Evolutionary conservation across 805 yeast genomes (phyloP).

Genomic region (Candida khao-thaluensis): DNA sequence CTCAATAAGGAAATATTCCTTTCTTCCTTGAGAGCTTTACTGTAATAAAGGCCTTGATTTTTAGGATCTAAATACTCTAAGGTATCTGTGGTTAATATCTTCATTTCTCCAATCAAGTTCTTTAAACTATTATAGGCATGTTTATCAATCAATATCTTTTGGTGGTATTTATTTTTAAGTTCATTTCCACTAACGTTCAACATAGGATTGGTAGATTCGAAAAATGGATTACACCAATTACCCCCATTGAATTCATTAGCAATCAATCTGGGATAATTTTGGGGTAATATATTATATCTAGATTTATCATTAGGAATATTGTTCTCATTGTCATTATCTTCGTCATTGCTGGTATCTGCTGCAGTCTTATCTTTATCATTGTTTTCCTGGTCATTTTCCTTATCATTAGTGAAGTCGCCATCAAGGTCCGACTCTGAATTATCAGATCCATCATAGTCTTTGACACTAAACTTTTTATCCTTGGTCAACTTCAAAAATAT

Average conservation of each 20-base stretch:
- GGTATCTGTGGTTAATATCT: constrained; percentile 40
- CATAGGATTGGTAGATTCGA: constrained; percentile 36
- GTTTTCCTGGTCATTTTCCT: background rate
- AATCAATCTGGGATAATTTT: constrained; percentile 67
- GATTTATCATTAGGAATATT: constrained; percentile 19
- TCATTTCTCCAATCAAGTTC: constrained; percentile 36
- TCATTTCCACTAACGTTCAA: constrained; percentile 45
- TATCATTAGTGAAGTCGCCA: background rate
- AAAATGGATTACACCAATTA: constrained; percentile 74
- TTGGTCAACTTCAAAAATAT: constrained; percentile 32
- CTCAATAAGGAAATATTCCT: constrained; percentile 55
- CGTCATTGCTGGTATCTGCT: background rate
- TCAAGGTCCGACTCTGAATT: constrained; percentile 20
- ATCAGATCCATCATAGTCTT: constrained; percentile 41
- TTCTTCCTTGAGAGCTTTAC: constrained; percentile 32
- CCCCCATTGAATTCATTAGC: constrained; percentile 71
- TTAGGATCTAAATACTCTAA: constrained; percentile 38
- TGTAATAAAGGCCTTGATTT: constrained; percentile 37
- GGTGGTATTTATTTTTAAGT: constrained; percentile 39
- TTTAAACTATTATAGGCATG: constrained; percentile 43
- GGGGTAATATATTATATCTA: constrained; percentile 49
- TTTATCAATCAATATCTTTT: constrained; percentile 50
- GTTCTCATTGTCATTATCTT: constrained; percentile 7
- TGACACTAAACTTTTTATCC: constrained; percentile 28
- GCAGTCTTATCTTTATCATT: background rate